Conservation (phyloP, 2,329 filamentous ascomycete genomes). For the Botrytis deweyae region DNA sequence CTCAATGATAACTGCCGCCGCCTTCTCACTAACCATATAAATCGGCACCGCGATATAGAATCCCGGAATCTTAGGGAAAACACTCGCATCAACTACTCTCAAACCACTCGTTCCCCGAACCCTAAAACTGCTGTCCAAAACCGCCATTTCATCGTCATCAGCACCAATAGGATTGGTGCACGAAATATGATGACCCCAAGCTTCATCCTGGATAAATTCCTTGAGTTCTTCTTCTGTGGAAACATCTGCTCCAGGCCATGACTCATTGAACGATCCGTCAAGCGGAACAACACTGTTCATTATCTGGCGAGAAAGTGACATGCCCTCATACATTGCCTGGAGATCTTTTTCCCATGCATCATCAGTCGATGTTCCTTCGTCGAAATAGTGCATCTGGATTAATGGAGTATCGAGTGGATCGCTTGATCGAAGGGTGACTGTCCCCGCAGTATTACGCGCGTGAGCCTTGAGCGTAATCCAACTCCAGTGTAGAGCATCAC, state of each 20-base stretch:
- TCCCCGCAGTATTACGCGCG: conserved; percentile 59
- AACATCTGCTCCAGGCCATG: conserved; percentile 44
- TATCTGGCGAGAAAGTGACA: conserved; percentile 31
- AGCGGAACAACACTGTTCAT: conserved; percentile 45
- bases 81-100: conserved; percentile 59
- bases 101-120: conserved; percentile 42
- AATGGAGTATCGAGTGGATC: conserved; percentile 63
- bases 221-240: conserved; percentile 43
- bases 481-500: conserved; percentile 35
- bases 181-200: conserved; percentile 58
- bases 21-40: conserved; percentile 61
- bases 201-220: conserved; percentile 49
- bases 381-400: conserved; percentile 63
- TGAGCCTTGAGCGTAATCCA: conserved; percentile 51
- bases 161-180: conserved; percentile 52
- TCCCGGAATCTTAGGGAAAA: conserved; percentile 53
- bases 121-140: conserved; percentile 43
- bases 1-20: conserved; percentile 35
- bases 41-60: conserved; percentile 51
- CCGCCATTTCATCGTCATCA: conserved; percentile 49
- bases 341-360: conserved; percentile 25
- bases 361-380: conserved; percentile 1
- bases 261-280: conserved; percentile 43
- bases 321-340: conserved; percentile 25
- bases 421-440: conserved; percentile 57